phyloP scores from a whole-genome alignment of 331 rosid species.

The Malus hybrid region DNA sequence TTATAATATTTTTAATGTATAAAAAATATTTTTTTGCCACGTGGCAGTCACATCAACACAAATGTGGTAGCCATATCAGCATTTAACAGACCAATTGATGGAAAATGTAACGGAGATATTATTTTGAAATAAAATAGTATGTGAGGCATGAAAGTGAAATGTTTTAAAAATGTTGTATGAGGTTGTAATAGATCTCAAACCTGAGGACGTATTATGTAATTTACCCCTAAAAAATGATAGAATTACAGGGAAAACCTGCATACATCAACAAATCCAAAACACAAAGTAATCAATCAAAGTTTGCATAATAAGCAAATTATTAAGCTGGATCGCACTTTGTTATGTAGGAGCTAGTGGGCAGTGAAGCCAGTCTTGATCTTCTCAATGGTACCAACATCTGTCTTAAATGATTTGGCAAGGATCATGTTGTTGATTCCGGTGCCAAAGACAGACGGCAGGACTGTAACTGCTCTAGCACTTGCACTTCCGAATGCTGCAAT shows the following conservation, averaged over 20 bases:
- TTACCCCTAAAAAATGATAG: neutral
- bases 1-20: too few species aligned
- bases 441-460: neutral
- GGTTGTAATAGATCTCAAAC: too few species aligned
- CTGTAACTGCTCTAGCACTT: slow-evolving; percentile 9
- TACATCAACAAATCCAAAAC: neutral
- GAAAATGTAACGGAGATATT: too few species aligned
- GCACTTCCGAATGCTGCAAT: slow-evolving; percentile 13
- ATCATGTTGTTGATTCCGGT: neutral
- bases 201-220: too few species aligned
- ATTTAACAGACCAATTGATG: too few species aligned
- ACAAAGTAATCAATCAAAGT: neutral
- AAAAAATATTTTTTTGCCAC: too few species aligned
- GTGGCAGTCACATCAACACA: too few species aligned
- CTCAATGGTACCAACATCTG: neutral
- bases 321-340: neutral
- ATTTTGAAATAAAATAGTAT: too few species aligned
- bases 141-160: too few species aligned
- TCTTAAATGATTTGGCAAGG: slow-evolving; percentile 6
- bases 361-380: neutral
- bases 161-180: too few species aligned
- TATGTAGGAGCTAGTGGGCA: neutral
- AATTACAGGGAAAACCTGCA: neutral
- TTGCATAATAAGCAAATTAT: neutral
- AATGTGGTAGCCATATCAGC: too few species aligned